Base-by-base conservation (phyloP, 768 basidiomycete genomes). In the Leccinum obscurum region DNA sequence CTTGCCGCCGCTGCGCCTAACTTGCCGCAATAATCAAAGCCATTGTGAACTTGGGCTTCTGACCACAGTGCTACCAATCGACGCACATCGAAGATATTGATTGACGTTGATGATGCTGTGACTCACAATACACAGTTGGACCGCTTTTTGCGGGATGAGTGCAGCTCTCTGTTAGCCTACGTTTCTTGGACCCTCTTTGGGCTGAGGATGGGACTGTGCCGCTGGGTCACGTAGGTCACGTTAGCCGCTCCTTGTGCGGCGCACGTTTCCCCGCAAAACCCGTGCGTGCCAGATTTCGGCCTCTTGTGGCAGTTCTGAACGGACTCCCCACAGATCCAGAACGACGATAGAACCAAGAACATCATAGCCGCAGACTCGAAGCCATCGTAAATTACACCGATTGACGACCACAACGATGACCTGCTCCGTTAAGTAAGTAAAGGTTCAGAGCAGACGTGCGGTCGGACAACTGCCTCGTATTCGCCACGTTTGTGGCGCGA, bases 1-100 rank as follows among this genome's bases (percentile, higher is more conserved):
- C 71, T 73, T 5, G 84, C 85, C n/a, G 76, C 65, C 1, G 80
- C 74, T 10, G 85, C 86, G 68, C 87, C 87, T 44, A 80, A 82
- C 78, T 85, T 87, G 50, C 85, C 82, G 60, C 87, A 88, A 69
- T 80, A 88, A 56, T 86, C 81, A 66, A 83, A 84, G 64, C 77
- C 77, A 58, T 76, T 80, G 74, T 28, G 28, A 80, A 84, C 72
- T 85, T 88, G 11, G 85, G 83, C 63, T 83, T 86, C 73, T 82
- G 81, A 63, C 84, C 81, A 69, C 87, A 88, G 37, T 72, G 37
- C 73, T 74, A 51, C 26, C 61, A 64, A 68, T 70, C 68, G 69
- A 56, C 67, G 52, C 20, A 56, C 69, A 64, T 69, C 62, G 54
- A 60, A 59, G 56, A 63, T 52, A 28, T 70, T 67, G 70, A 69